A percentile compares a stretch with the other conserved stretches of the same genome.
Conservation (phyloP, 331 rosid genomes). For the Erythrophleum ivorense region DNA sequence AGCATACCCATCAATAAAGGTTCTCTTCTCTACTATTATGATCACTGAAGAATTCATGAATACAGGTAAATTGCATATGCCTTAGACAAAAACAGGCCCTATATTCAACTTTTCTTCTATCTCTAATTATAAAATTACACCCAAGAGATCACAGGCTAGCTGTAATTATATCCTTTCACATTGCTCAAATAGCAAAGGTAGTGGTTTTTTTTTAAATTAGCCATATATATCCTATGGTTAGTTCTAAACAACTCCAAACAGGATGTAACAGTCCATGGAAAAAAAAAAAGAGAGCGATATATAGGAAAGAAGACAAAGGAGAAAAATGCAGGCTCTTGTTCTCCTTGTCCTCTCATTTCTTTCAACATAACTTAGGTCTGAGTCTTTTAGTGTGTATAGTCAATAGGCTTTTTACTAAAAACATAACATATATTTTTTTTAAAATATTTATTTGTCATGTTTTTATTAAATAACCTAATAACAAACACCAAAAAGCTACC, state of each 20-base stretch:
- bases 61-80: constrained; percentile 43
- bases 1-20: constrained; percentile 35
- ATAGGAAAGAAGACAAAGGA: neutral
- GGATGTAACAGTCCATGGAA: constrained; percentile 18
- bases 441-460: neutral
- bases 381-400: neutral
- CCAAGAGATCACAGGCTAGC: constrained; percentile 26
- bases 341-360: constrained; percentile 17
- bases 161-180: constrained; percentile 42
- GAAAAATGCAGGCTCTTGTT: constrained; percentile 36
- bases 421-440: neutral
- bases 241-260: constrained; percentile 55
- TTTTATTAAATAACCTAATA: neutral
- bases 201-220: constrained; percentile 29
- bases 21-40: constrained; percentile 27
- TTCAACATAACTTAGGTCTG: neutral
- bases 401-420: neutral
- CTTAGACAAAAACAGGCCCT: constrained; percentile 39
- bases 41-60: constrained; percentile 55
- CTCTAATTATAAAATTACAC: constrained; percentile 29
- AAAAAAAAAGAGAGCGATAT: neutral
- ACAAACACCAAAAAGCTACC: neutral
- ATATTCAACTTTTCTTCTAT: constrained; percentile 58
- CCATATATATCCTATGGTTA: constrained; percentile 62
- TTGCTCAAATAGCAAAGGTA: constrained; percentile 39